These are phyloP conservation scores for Flammula alnicola DNA, from an alignment of 1,284 basidiomycete genomes.

Conservation along the genomic window DNA sequence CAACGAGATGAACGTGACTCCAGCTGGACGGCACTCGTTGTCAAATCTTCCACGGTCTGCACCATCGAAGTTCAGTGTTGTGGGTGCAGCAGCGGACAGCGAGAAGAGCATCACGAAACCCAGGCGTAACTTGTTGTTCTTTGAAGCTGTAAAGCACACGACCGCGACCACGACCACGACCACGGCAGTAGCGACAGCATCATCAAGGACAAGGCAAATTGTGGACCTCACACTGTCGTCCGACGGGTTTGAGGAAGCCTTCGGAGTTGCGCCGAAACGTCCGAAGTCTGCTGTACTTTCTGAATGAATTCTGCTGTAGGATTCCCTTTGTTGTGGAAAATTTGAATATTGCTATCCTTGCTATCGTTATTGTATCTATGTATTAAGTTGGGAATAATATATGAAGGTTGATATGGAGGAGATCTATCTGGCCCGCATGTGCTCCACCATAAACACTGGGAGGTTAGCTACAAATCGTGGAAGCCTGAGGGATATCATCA, in stretches of 20 bases:
- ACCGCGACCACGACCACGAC: background rate
- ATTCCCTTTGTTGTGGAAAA: background rate
- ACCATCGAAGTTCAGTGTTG: slow-evolving; percentile 16
- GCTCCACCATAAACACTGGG: too few species aligned
- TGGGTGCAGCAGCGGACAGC: background rate
- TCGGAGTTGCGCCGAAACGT: slow-evolving; percentile 8
- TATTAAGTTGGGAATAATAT: background rate
- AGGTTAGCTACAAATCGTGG: too few species aligned
- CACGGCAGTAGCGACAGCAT: background rate
- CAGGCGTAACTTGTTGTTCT: slow-evolving; percentile 6
- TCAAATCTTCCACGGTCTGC: slow-evolving; percentile 21
- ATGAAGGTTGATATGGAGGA: too few species aligned
- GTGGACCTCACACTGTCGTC: slow-evolving; percentile 21
- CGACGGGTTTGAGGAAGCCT: slow-evolving; percentile 15
- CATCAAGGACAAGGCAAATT: slow-evolving; percentile 6
- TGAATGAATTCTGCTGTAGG: too few species aligned
- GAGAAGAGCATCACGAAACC: background rate
- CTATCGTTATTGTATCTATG: slow-evolving; percentile 13
- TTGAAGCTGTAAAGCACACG: slow-evolving; percentile 11
- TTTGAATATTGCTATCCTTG: slow-evolving; percentile 18
- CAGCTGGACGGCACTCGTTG: slow-evolving; percentile 39
- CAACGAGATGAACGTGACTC: slow-evolving; percentile 49
- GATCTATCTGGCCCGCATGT: too few species aligned
- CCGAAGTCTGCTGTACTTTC: too few species aligned
- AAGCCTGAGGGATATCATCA: too few species aligned